Base-by-base conservation (phyloP, 1,139 yeast genomes). In the Debaryomycetaceae sp. region DNA sequence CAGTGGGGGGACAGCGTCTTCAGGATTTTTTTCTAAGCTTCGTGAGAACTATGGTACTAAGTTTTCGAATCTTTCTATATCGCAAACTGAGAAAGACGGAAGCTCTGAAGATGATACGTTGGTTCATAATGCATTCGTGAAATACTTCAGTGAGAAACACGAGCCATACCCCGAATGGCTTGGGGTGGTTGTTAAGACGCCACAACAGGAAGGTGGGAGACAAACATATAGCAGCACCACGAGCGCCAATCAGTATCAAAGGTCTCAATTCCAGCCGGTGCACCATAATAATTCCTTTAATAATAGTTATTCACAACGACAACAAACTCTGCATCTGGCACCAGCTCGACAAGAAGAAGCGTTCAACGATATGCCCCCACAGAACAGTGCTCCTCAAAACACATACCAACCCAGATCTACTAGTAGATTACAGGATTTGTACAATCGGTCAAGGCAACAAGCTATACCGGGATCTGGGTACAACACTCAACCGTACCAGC, bases 121-220 rank as follows among this genome's bases (percentile, higher is more conserved):
- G 45, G 64, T 74, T 44, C 78, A 74, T 56, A 66, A 69, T 50
- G 77, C 78, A 4, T 72, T 74, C 50, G 72, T 73, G 36, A 66
- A 64, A 46, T 71, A 68, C 52, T 74, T 59, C 47, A 75, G 72
- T 43, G 38, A 57, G 2, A 58, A 56, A 23, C 57, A 62, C 27
- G 59, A 66, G 42, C 64, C 70, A 8, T 74, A 68, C 46, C 79
- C 79, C 7, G 78, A 72, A 30, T 74, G 79, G 79, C 60, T 74
- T 22, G 78, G 77, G 5, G 73, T 23, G 5, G 6, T 11, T 6
- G 31, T 22, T 20, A 55, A 53, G 11, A 46, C n/a, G 33, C 39
- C 34, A 24, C 39, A 45, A 39, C 41, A 20, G 14, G 33, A 43
- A 20, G 14, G 44, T 2, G 41, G 27, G 14, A 36, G 34, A 34